Evolutionary conservation across 2,329 filamentous ascomycete species (phyloP).

Genomic region (Metarhizium guizhouense): DNA sequence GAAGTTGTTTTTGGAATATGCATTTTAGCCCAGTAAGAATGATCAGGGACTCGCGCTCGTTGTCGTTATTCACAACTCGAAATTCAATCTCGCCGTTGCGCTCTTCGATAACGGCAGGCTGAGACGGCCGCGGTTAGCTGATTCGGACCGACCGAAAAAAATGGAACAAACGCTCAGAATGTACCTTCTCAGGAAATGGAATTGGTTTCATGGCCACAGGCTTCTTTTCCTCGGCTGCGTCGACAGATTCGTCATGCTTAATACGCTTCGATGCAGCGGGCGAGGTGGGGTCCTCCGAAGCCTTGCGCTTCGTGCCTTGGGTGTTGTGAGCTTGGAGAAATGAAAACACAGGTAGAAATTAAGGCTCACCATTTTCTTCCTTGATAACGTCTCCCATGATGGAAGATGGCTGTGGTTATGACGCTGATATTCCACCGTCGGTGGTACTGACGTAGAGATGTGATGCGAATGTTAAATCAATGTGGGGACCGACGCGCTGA

Average conservation of each 20-base stretch:
- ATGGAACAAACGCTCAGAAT: neutral
- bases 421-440: neutral
- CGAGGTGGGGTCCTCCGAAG: slow-evolving; percentile 54
- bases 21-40: slow-evolving; percentile 94
- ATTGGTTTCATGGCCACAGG: slow-evolving; percentile 51
- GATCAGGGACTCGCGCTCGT: slow-evolving; percentile 76
- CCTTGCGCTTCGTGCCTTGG: slow-evolving; percentile 61
- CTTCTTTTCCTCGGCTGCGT: slow-evolving; percentile 33
- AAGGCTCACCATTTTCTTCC: slow-evolving; percentile 26
- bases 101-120: slow-evolving; percentile 57
- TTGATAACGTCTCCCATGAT: slow-evolving; percentile 12
- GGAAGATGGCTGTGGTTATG: neutral
- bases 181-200: slow-evolving; percentile 81
- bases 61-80: slow-evolving; percentile 95
- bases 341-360: neutral
- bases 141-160: neutral
- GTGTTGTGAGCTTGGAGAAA: neutral
- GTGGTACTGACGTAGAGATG: neutral
- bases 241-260: slow-evolving; percentile 35
- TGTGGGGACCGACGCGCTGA: neutral
- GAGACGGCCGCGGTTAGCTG: neutral
- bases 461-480: neutral
- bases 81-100: slow-evolving; percentile 93
- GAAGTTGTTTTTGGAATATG: slow-evolving; percentile 96
- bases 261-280: slow-evolving; percentile 55